A percentile compares a stretch with the other conserved stretches of the same genome.
Evolutionary conservation across 108 stramenopile genomes (phyloP).

Genomic region (Fragilaria crotonensis): DNA sequence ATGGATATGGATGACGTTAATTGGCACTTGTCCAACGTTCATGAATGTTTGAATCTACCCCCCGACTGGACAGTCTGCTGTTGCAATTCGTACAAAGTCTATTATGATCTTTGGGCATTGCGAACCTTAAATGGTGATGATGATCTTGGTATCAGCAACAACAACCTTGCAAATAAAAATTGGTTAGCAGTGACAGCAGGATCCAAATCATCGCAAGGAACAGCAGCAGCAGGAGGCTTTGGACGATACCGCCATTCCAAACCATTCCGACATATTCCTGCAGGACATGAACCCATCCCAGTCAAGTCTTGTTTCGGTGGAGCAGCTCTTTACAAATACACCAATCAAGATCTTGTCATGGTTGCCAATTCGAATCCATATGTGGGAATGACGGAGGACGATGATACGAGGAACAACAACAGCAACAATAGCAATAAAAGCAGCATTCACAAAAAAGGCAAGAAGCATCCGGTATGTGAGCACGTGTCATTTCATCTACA

Average conservation of each 20-base stretch:
- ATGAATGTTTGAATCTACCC: background rate
- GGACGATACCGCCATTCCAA: too few species aligned
- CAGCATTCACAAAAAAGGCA: background rate
- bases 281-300: background rate
- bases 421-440: too few species aligned
- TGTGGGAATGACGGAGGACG: background rate
- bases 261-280: background rate
- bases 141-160: background rate
- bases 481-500: background rate
- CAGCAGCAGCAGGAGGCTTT: too few species aligned
- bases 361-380: background rate
- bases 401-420: too few species aligned
- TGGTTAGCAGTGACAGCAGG: too few species aligned
- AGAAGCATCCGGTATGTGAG: background rate
- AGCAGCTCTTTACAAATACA: background rate
- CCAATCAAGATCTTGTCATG: background rate
- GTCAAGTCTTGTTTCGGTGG: background rate
- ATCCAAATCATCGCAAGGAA: too few species aligned
- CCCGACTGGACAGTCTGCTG: background rate
- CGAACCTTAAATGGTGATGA: background rate
- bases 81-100: background rate
- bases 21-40: background rate
- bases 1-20: background rate
- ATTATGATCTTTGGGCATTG: background rate
- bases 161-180: background rate